Evolutionary conservation across 805 yeast species (phyloP).

Genomic region (Ogataea naganishii): DNA sequence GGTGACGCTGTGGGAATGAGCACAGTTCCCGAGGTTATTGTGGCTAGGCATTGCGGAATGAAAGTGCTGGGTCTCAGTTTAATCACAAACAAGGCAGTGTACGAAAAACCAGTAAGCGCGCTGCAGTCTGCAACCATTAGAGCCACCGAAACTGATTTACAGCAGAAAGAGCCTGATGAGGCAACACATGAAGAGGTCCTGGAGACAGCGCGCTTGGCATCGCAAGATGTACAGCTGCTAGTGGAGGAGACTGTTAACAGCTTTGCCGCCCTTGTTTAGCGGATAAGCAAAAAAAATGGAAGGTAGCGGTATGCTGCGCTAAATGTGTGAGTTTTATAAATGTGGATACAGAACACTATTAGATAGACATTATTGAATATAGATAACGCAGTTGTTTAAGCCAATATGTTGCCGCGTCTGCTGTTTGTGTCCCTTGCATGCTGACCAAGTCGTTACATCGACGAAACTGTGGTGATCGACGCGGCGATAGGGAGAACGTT

Average conservation of each 20-base stretch:
- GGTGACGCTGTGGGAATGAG: constrained; percentile 98
- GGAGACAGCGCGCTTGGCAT: constrained; percentile 72
- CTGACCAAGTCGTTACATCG: too few species aligned
- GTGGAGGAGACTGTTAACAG: constrained; percentile 53
- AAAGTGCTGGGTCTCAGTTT: constrained; percentile 77
- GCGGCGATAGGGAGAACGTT: too few species aligned
- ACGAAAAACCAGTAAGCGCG: constrained; percentile 60
- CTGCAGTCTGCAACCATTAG: constrained; percentile 28
- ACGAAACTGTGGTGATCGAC: too few species aligned
- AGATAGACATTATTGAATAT: too few species aligned
- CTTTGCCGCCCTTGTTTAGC: too few species aligned
- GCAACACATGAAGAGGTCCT: constrained; percentile 92
- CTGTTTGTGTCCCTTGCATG: too few species aligned
- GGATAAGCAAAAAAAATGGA: too few species aligned
- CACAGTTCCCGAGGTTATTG: constrained; percentile 91
- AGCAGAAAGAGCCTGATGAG: constrained; percentile 49
- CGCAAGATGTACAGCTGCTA: constrained; percentile 67
- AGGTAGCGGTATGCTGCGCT: too few species aligned
- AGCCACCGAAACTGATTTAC: constrained; percentile 29
- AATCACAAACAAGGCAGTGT: constrained; percentile 77
- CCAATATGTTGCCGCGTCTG: too few species aligned
- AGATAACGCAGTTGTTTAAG: too few species aligned
- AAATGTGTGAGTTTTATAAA: too few species aligned
- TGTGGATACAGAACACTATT: too few species aligned
- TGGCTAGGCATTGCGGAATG: constrained; percentile 84